phyloP scores from a whole-genome alignment of 805 yeast species.

The Candida silvatica region DNA sequence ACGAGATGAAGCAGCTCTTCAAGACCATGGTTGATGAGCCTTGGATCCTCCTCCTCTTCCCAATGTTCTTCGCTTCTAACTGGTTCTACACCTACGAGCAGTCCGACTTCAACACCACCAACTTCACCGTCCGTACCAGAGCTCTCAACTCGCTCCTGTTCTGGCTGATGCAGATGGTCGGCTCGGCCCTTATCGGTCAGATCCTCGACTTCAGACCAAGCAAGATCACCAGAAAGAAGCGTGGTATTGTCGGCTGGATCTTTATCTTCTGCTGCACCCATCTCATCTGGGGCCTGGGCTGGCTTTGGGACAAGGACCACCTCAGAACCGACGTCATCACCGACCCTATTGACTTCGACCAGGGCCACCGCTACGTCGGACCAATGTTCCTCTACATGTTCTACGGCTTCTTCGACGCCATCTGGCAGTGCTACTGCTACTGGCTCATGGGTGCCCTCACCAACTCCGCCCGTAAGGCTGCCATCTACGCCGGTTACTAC shows the following conservation, averaged over 20 bases:
- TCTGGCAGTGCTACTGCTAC: slow-evolving; percentile 49
- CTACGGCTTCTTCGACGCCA: slow-evolving; percentile 52
- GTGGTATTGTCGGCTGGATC: slow-evolving; percentile 39
- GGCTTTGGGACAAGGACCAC: slow-evolving; percentile 24
- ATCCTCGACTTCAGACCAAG: slow-evolving; percentile 33
- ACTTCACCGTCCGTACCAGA: slow-evolving; percentile 51
- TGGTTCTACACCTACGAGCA: slow-evolving; percentile 64
- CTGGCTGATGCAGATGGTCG: slow-evolving; percentile 54
- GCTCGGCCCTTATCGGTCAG: slow-evolving; percentile 41
- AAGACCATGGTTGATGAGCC: slow-evolving; percentile 14
- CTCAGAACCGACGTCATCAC: slow-evolving; percentile 16
- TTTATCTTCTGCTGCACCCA: slow-evolving; percentile 28
- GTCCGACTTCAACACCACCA: slow-evolving; percentile 45
- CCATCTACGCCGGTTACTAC: slow-evolving; percentile 53
- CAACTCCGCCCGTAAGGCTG: slow-evolving; percentile 46
- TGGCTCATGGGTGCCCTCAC: slow-evolving; percentile 54
- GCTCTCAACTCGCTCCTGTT: slow-evolving; percentile 53
- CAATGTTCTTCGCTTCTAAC: slow-evolving; percentile 55
- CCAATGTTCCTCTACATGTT: slow-evolving; percentile 56
- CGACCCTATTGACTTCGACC: slow-evolving; percentile 35
- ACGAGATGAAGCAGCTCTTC: slow-evolving; percentile 26
- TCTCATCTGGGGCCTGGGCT: slow-evolving; percentile 56
- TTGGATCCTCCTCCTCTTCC: slow-evolving; percentile 40
- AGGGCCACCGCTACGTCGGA: slow-evolving; percentile 37
- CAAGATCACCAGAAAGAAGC: slow-evolving; percentile 29